Base-by-base conservation (phyloP, 176 grass and related monocot genomes). In the Juncus inflexus region DNA sequence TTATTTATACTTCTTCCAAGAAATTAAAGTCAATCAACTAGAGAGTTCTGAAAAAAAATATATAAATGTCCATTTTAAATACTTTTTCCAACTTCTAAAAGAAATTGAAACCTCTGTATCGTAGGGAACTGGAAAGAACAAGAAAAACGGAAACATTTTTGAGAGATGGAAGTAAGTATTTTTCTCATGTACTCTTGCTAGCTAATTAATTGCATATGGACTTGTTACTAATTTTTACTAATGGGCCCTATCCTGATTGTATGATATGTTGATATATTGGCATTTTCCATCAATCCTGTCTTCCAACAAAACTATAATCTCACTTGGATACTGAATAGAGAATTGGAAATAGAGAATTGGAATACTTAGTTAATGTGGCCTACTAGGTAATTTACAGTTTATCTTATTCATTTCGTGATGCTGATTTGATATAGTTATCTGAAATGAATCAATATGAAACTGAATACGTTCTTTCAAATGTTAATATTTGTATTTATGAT, bases 101-200 rank as follows among this genome's bases (percentile, higher is more conserved):
- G 28, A 43, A 42, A 15, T 65, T 47, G n/a, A 15, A 49, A 6
- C 15, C 39, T 9, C 40, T 52, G 13, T 52, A 7, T 11, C 68
- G 63, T 62, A 96, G 91, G 87, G 91, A 35, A 90, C 91, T 5
- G 87, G 91, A 39, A 96, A 77, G 78, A 96, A 96, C 76, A 96
- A 96, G 83, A 96, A 90, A 69, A 90, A 96, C 28, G 91, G 87
- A n/a, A 96, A 96, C 76, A 90, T 96, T 2, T 96, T 96, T 15
- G 91, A 96, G 72, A 87, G 91, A 85, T 96, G 91, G 91, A 96
- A 96, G 91, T 95, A 67, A 39, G 83, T 72, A 15, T 41, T 37
- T 9, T 63, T 8, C 47, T 9, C 51, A 45, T 66, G 49, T 12
- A 52, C 49, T 8, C 49, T 52, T 52, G 7, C 12, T 52, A 12